Base-by-base conservation (phyloP, 1,139 yeast genomes). In the Magnusiomyces sp. region DNA sequence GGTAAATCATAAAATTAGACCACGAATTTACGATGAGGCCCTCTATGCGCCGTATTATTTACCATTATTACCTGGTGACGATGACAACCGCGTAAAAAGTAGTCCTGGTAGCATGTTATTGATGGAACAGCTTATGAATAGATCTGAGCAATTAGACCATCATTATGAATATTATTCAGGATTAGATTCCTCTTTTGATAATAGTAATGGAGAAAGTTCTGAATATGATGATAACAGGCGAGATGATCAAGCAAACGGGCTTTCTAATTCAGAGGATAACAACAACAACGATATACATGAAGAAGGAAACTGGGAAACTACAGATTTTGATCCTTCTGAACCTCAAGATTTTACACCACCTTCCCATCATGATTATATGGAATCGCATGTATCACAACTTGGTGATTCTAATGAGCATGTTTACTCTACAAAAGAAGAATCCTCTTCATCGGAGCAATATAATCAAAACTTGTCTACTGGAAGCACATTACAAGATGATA, bases 161-260 rank as follows among this genome's bases (percentile, higher is more conserved):
- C 86, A 89, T 63, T 89, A 82, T 62, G 97, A 89, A 61, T 90
- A 87, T 62, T 89, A 82, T 61, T 83, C 95, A 1, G 95, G 95
- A 5, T 85, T 57, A n/a, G 67, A 63, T 42, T 43, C 38, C 2
- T 39, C 42, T 2, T 31, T n/a, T 14, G 40, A 23, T 14, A 44
- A 39, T 5, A 7, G 29, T 5, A 23, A 23, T n/a, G 19, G 19
- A 3, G 40, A 52, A 3, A 47, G 49, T 6, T 31, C 43, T 14
- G 45, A 46, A 16, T 11, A 27, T 6, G 40, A 46, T 20, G 48
- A 45, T 9, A 31, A 43, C 34, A 11, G 11, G 13, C 32, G 27
- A 20, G 40, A 23, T 14, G 46, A 43, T 5, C 14, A 32, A 5
- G 33, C 19, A 14, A 38, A 23, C 11, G 40, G 38, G 20, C 17